phyloP scores from a whole-genome alignment of 805 yeast genomes.

The Hagleromyces aurorensis region DNA sequence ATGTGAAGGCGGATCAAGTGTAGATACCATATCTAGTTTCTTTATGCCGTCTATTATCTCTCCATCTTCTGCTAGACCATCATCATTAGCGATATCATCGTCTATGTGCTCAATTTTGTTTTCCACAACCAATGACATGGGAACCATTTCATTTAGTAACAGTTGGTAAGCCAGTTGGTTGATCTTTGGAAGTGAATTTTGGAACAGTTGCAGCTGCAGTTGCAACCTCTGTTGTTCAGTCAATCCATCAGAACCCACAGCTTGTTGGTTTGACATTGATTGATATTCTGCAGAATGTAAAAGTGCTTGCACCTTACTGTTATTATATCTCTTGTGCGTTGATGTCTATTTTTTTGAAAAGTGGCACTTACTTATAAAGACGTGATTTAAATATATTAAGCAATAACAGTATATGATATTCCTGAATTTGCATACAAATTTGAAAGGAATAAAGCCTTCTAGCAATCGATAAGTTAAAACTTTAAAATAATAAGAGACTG shows the following conservation, averaged over 20 bases:
- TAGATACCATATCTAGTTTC: conserved; percentile 12
- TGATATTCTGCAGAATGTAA: no score
- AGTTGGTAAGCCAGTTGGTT: conserved; percentile 50
- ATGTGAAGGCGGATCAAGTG: conserved; percentile 20
- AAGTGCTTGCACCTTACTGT: no score
- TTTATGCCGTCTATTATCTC: conserved; percentile 5
- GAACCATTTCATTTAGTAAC: conserved; percentile 69
- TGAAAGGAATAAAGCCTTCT: no score
- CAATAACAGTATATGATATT: no score
- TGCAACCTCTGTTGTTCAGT: conserved; percentile 22
- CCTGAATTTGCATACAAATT: no score
- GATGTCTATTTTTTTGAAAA: no score
- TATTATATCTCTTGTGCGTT: no score
- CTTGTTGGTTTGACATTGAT: no score
- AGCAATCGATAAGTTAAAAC: no score
- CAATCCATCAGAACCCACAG: conserved; percentile 5
- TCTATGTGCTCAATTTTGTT: conserved; percentile 22
- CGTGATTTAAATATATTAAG: no score
- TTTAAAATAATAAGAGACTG: no score
- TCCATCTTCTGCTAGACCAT: conserved; percentile 3
- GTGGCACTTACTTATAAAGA: no score
- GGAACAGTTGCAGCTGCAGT: conserved; percentile 24
- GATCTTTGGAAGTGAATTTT: conserved; percentile 36
- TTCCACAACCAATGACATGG: conserved; percentile 59
- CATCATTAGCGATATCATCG: conserved; percentile 11